Evolutionary conservation across 768 basidiomycete genomes (phyloP).

Genomic region (Suillus occidentalis): DNA sequence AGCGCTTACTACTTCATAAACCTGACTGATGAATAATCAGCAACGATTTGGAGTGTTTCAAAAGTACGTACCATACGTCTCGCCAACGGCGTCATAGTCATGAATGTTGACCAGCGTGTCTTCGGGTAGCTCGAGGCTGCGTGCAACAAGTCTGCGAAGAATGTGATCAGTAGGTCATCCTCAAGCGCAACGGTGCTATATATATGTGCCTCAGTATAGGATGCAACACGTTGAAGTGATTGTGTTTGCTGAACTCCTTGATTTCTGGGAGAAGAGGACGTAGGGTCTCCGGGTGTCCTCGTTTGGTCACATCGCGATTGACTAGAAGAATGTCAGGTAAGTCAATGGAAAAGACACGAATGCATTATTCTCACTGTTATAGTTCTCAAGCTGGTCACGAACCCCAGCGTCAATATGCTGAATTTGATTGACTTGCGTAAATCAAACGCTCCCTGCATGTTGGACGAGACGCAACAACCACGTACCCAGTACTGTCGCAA

Average conservation of each 20-base stretch:
- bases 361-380: conserved; percentile 47
- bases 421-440: background rate
- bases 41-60: background rate
- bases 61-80: conserved; percentile 39
- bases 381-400: conserved; percentile 62
- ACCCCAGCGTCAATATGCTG: conserved; percentile 66
- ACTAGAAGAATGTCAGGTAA: conserved; percentile 33
- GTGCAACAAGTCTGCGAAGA: conserved; percentile 43
- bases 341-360: background rate
- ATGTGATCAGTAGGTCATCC: background rate
- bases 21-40: conserved; percentile 39
- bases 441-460: background rate
- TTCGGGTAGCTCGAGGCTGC: conserved; percentile 55
- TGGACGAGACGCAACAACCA: background rate
- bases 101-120: conserved; percentile 51
- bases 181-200: background rate
- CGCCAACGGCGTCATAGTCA: conserved; percentile 40
- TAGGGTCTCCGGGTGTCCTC: conserved; percentile 48
- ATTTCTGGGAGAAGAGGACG: conserved; percentile 56
- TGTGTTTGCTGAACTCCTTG: conserved; percentile 47
- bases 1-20: conserved; percentile 64
- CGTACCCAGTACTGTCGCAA: conserved; percentile 48
- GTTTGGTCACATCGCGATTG: conserved; percentile 47
- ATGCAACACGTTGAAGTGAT: conserved; percentile 52
- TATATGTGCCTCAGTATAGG: conserved; percentile 42